Percentiles rank a stretch among this genome's conserved stretches.
Conservation (phyloP, 2,329 filamentous ascomycete species). For the Coniochaeta prunicola region DNA sequence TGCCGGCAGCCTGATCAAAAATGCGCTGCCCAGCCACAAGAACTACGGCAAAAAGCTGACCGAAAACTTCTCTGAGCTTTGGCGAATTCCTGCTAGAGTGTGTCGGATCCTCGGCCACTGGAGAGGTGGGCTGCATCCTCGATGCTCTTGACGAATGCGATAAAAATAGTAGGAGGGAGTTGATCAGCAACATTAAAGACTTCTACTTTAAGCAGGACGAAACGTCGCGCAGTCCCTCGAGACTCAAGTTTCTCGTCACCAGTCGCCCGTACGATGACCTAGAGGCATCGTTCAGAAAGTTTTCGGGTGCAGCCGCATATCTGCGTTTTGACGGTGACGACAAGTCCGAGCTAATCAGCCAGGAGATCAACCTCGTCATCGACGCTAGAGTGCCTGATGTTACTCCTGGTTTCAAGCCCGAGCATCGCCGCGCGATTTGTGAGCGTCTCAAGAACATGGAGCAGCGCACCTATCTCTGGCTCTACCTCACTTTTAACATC, state of each 20-base stretch:
- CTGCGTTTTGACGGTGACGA: conserved; percentile 19
- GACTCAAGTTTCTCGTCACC: conserved; percentile 24
- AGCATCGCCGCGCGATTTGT: conserved; percentile 11
- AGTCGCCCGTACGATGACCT: conserved; percentile 22
- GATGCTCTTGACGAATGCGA: conserved; percentile 26
- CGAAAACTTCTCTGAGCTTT: conserved; percentile 9
- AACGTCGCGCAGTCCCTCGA: neutral
- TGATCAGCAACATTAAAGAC: conserved; percentile 10
- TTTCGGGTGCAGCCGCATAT: conserved; percentile 9
- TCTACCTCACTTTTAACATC: conserved; percentile 23
- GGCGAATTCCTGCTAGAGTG: conserved; percentile 10
- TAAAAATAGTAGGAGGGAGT: conserved; percentile 3
- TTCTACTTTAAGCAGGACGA: conserved; percentile 5
- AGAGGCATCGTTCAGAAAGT: conserved; percentile 9
- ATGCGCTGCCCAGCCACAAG: conserved; percentile 3
- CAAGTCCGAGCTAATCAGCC: conserved; percentile 17
- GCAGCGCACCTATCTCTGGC: conserved; percentile 32
- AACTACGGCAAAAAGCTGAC: conserved; percentile 5
- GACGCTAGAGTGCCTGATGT: conserved; percentile 12
- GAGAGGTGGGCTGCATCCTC: conserved; percentile 20
- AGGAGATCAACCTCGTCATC: conserved; percentile 25
- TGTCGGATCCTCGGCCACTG: conserved; percentile 2
- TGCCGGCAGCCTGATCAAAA: conserved; percentile 5
- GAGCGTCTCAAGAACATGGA: conserved; percentile 19
- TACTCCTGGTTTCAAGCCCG: conserved; percentile 7